Evolutionary conservation across 1,139 yeast genomes (phyloP).

Genomic region (Pichia kudriavzevii): DNA sequence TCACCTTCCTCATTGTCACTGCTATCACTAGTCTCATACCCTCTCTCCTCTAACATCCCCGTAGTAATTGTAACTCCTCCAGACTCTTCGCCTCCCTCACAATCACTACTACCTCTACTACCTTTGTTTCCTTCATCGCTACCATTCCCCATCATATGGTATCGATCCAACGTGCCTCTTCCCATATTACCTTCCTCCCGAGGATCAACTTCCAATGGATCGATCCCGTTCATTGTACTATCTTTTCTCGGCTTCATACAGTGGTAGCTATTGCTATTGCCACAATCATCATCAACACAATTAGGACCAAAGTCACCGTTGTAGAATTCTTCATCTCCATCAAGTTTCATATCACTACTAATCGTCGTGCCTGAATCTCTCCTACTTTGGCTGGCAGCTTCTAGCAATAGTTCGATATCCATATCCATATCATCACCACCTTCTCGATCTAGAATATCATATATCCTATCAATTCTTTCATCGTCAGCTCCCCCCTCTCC

Average conservation of each 20-base stretch:
- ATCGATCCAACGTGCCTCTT: slow-evolving; percentile 6
- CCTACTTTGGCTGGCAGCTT: slow-evolving; percentile 29
- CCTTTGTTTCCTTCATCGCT: neutral
- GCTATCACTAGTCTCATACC: slow-evolving; percentile 12
- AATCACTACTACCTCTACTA: neutral
- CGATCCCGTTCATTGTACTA: slow-evolving; percentile 4
- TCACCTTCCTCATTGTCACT: slow-evolving; percentile 8
- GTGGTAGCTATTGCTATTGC: neutral
- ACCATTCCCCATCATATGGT: neutral
- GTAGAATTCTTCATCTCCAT: slow-evolving; percentile 5
- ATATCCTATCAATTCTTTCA: slow-evolving; percentile 11
- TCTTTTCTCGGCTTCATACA: neutral
- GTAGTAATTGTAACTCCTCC: slow-evolving; percentile 14
- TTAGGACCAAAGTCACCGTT: neutral
- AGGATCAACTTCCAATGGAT: slow-evolving; percentile 4
- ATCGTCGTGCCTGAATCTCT: slow-evolving; percentile 16
- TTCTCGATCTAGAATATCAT: slow-evolving; percentile 14
- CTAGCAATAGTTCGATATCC: slow-evolving; percentile 48
- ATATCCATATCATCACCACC: slow-evolving; percentile 54
- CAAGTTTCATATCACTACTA: slow-evolving; percentile 5
- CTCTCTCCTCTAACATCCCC: slow-evolving; percentile 18
- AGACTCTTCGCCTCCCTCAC: neutral
- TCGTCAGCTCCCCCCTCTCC: slow-evolving; percentile 14
- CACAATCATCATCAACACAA: neutral
- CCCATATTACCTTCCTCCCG: neutral